Conservation (phyloP, 441 rosid species). For the Jatropha multifida region DNA sequence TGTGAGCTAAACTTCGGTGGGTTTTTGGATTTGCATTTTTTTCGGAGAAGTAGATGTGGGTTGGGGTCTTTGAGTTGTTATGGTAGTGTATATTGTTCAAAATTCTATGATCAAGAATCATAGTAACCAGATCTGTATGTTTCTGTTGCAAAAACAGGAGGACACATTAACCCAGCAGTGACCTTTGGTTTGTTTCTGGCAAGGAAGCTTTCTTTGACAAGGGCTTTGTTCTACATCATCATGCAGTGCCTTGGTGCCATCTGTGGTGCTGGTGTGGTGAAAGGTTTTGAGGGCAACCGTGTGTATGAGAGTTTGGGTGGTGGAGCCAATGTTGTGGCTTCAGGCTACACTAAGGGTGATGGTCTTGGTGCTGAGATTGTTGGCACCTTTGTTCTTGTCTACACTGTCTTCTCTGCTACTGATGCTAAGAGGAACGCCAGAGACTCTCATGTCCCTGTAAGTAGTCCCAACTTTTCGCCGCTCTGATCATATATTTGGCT, state of each 20-base stretch:
- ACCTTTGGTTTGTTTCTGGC: slow-evolving; percentile 79
- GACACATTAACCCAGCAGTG: slow-evolving; percentile 90
- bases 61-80: not conserved
- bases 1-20: not conserved
- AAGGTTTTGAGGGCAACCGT: slow-evolving; percentile 55
- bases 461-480: slow-evolving; percentile 8
- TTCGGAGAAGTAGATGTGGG: not conserved
- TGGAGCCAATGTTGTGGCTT: slow-evolving; percentile 67
- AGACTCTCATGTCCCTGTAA: slow-evolving; percentile 94
- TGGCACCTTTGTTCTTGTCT: slow-evolving; percentile 87
- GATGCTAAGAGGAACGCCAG: slow-evolving; percentile 92
- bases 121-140: slow-evolving; percentile 24
- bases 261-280: slow-evolving; percentile 91
- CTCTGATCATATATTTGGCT: not conserved
- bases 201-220: slow-evolving; percentile 72
- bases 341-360: slow-evolving; percentile 74
- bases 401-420: slow-evolving; percentile 95
- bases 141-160: slow-evolving; percentile 43
- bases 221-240: slow-evolving; percentile 73
- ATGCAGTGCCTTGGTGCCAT: slow-evolving; percentile 93
- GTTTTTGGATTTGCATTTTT: not conserved
- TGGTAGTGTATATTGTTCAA: not conserved
- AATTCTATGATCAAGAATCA: not conserved
- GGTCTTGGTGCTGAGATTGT: slow-evolving; percentile 92
- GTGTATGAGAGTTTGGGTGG: slow-evolving; percentile 37